Conservation (phyloP, 257 asterid genomes). For the Coffea eugenioides region DNA sequence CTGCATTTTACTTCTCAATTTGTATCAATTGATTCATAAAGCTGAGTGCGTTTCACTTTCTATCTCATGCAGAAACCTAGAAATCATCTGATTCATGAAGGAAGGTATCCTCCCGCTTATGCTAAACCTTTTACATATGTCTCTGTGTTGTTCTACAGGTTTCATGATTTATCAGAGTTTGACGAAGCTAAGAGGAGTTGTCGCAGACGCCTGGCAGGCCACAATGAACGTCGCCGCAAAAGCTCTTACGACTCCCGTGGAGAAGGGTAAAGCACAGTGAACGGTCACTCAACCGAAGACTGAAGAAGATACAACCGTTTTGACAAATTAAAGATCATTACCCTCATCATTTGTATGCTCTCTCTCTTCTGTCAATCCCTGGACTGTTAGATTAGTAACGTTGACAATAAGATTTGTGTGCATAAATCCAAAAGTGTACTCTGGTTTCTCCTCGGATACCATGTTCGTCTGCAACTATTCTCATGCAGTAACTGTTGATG, state of each 20-base stretch:
- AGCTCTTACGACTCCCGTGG: constrained; percentile 56
- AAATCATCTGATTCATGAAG: not conserved
- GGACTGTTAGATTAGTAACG: constrained; percentile 18
- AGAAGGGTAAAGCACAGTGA: constrained; percentile 27
- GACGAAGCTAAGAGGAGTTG: constrained; percentile 90
- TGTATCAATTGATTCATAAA: not conserved
- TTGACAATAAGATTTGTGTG: not conserved
- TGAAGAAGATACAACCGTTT: not conserved
- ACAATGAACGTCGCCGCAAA: constrained; percentile 88
- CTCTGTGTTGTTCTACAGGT: constrained; percentile 50
- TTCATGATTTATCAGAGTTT: constrained; percentile 73
- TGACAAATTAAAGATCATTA: constrained; percentile 9
- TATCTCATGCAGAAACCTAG: not conserved
- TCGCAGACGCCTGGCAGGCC: constrained; percentile 86
- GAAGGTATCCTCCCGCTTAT: not conserved
- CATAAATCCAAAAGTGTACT: not conserved
- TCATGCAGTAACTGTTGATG: not conserved
- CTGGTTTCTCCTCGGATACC: constrained; percentile 2
- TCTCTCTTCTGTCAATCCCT: constrained; percentile 82
- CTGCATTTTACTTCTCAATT: not conserved
- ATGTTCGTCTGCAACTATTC: not conserved
- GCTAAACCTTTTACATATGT: constrained; percentile 11
- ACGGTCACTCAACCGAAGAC: constrained; percentile 9
- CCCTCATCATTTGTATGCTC: constrained; percentile 46
- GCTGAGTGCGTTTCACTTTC: not conserved